Base-by-base conservation (phyloP, 306 rosid species). In the Corylus heterophylla region DNA sequence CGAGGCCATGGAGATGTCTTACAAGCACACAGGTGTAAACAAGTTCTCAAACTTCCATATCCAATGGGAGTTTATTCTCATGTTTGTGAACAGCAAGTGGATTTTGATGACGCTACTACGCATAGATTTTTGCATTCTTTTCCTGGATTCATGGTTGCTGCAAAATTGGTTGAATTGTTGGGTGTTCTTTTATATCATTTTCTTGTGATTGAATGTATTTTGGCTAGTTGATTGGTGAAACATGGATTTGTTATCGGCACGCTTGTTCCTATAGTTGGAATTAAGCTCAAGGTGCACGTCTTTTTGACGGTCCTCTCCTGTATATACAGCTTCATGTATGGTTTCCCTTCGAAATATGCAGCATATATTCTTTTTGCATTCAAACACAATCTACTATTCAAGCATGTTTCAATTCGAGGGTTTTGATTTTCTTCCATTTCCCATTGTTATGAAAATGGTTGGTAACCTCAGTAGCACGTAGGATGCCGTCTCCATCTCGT, bases 1-100 rank as follows among this genome's bases (percentile, higher is more conserved):
- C 50, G 52, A 89, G 85, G 90, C 94, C 89, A 14, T 85, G 92
- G 93, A 89, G 97, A 85, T 93, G 97, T 81, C 81, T 96, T 70
- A 82, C 94, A 37, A 93, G 90, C 58, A 82, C 96, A 27, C 97
- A 95, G 89, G 71, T 96, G 78, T 86, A 80, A 70, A 73, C 61
- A 66, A 56, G 73, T 69, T 76, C 78, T 78, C 82, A 45, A 69
- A 76, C 79, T 81, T 82, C 72, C 58, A 45, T 72, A 75, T 76
- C 74, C 29, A 44, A 49, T 75, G 73, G 67, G 68, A 58, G 78
- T 82, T 62, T 66, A 71, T 17, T 79, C 83, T 63, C 82, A 73
- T 75, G 54, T 68, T 45, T 79, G 84, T 79, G 75, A 73, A 82
- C 74, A 56, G 77, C 75, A 51, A 70, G 55, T 78, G 82, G 74